Evolutionary conservation across 2,329 filamentous ascomycete genomes (phyloP).

Genomic region (Fusarium sp.): DNA sequence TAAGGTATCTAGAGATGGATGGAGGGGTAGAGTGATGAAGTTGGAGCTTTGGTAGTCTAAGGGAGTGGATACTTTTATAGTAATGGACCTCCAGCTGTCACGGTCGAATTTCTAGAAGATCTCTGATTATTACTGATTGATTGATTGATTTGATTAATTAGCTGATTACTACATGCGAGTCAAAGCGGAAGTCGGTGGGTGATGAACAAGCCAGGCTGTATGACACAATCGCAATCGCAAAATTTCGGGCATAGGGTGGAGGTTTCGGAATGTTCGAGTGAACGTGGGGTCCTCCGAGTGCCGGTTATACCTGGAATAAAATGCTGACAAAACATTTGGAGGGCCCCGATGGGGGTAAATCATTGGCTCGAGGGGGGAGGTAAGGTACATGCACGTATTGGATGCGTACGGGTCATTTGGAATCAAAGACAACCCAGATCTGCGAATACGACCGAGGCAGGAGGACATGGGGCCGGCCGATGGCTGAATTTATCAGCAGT

Average conservation of each 20-base stretch:
- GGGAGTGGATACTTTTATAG: conserved; percentile 37
- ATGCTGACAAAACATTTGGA: conserved; percentile 42
- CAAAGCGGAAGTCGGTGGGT: conserved; percentile 29
- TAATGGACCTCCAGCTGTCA: neutral
- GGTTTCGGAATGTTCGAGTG: conserved; percentile 14
- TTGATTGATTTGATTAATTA: conserved; percentile 12
- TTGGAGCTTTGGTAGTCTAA: conserved; percentile 12
- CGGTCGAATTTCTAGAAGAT: conserved; percentile 19
- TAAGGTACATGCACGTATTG: conserved; percentile 5
- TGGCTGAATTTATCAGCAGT: conserved; percentile 36
- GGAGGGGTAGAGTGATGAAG: conserved; percentile 20
- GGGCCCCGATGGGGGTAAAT: conserved; percentile 2
- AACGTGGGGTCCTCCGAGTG: conserved; percentile 37
- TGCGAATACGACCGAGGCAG: conserved; percentile 27
- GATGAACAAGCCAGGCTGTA: conserved; percentile 42
- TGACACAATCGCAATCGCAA: conserved; percentile 45
- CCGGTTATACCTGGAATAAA: conserved; percentile 10
- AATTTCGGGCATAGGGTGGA: conserved; percentile 19
- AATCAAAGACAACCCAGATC: conserved; percentile 31
- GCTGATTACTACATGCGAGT: conserved; percentile 20
- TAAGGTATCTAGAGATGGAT: conserved; percentile 4
- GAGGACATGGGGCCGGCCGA: conserved; percentile 21
- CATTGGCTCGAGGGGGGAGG: neutral
- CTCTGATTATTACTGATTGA: neutral
- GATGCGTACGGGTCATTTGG: conserved; percentile 29